Conservation (phyloP, 805 yeast genomes). For the Gaillardinia entomophila region DNA sequence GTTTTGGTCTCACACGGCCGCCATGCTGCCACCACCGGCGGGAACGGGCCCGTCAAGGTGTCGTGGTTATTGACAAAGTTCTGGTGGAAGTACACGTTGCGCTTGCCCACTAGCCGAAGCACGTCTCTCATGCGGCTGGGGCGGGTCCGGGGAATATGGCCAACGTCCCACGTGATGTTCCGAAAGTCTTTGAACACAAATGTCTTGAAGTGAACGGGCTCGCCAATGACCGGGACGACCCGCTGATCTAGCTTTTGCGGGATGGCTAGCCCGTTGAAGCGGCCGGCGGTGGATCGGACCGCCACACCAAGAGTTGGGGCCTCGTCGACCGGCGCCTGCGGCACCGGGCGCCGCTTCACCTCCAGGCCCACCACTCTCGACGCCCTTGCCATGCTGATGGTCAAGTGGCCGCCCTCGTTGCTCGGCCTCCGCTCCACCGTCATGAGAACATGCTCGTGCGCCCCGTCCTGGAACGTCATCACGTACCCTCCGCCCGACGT, state of each 20-base stretch:
- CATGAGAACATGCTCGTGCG: conserved; percentile 16
- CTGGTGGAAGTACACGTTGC: conserved; percentile 32
- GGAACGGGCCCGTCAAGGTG: conserved; percentile 5
- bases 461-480: not conserved
- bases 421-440: conserved; percentile 17
- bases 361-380: conserved; percentile 2
- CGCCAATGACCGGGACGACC: not conserved
- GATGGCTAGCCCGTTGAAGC: not conserved
- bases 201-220: conserved; percentile 20
- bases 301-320: conserved; percentile 4
- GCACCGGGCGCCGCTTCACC: conserved; percentile 8
- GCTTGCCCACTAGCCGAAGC: conserved; percentile 26
- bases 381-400: conserved; percentile 16
- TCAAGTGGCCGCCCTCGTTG: conserved; percentile 23
- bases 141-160: conserved; percentile 8
- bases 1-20: conserved; percentile 36
- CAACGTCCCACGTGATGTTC: no score
- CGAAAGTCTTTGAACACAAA: conserved; percentile 15
- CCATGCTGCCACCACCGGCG: conserved; percentile 32
- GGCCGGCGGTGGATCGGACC: not conserved
- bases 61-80: conserved; percentile 18
- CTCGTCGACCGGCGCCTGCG: conserved; percentile 9
- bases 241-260: not conserved
- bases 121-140: conserved; percentile 7
- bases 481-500: not conserved